A percentile compares a stretch with the other conserved stretches of the same genome.
These are phyloP conservation scores for Collybiopsis luxurians DNA, from an alignment of 768 basidiomycete genomes.

Conservation along the genomic window DNA sequence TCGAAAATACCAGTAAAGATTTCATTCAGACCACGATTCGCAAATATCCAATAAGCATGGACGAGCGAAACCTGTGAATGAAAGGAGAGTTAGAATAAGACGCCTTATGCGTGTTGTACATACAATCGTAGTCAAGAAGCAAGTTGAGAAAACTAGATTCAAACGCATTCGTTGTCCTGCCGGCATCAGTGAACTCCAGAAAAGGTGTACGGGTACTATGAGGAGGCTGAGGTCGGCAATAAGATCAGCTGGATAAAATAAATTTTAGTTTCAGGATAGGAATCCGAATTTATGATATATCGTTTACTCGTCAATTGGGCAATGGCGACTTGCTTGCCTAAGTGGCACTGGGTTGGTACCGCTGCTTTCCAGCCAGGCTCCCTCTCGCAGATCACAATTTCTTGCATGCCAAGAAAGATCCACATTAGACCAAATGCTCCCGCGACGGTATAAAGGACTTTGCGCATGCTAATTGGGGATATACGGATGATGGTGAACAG, in stretches of 20 bases:
- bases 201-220: background rate
- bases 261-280: background rate
- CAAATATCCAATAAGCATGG: slow-evolving; percentile 4
- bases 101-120: too few species aligned
- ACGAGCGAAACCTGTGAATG: background rate
- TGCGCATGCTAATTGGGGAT: background rate
- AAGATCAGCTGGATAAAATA: background rate
- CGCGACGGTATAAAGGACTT: background rate
- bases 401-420: slow-evolving; percentile 2
- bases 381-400: background rate
- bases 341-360: slow-evolving; percentile 1
- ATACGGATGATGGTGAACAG: slow-evolving; percentile 1
- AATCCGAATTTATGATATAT: background rate
- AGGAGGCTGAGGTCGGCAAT: slow-evolving; percentile 5
- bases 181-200: slow-evolving; percentile 2
- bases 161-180: background rate
- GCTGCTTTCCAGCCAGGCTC: background rate
- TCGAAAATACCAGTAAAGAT: slow-evolving; percentile 5
- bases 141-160: slow-evolving; percentile 3
- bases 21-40: slow-evolving; percentile 3
- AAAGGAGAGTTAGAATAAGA: background rate
- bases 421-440: background rate
- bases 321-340: background rate
- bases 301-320: background rate
- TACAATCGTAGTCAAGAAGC: background rate